A percentile compares a stretch with the other conserved stretches of the same genome.
These are phyloP conservation scores for Lodderomyces pseudojiufengensis DNA, from an alignment of 1,139 yeast species.

Conservation along the genomic window DNA sequence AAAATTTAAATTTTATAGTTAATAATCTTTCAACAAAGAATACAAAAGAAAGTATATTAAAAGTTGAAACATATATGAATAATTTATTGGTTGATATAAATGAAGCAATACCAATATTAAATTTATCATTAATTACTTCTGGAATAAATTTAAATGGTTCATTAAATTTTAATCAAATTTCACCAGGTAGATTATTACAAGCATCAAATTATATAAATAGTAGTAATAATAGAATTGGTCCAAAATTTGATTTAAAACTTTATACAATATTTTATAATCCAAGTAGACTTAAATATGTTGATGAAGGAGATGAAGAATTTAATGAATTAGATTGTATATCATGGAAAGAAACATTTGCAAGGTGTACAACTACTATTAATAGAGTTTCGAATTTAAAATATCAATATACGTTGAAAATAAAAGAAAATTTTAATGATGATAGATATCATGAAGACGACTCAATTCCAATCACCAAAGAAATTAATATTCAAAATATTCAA, in stretches of 20 bases:
- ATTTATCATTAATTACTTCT: conserved; percentile 63
- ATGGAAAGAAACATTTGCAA: conserved; percentile 75
- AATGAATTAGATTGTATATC: conserved; percentile 41
- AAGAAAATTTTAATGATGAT: conserved; percentile 67
- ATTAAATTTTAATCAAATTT: conserved; percentile 47
- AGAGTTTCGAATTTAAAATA: conserved; percentile 11
- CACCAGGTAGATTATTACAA: conserved; percentile 65
- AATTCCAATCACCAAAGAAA: conserved; percentile 27
- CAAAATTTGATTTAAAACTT: conserved; percentile 54
- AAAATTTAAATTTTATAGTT: conserved; percentile 35
- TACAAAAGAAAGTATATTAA: conserved; percentile 40
- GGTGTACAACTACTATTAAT: conserved; percentile 44
- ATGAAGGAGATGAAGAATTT: conserved; percentile 15
- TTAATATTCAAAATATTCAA: conserved; percentile 43
- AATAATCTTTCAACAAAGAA: conserved; percentile 23
- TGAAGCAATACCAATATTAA: conserved; percentile 67
- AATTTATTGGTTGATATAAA: conserved; percentile 53
- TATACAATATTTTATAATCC: conserved; percentile 68
- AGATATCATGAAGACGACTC: conserved; percentile 64
- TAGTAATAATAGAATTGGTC: conserved; percentile 52
- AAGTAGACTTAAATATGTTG: conserved; percentile 37
- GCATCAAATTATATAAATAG: conserved; percentile 51
- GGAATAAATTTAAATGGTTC: conserved; percentile 60
- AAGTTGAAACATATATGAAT: conserved; percentile 50
- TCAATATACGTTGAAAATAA: conserved; percentile 44